These are phyloP conservation scores for Selaginella tamariscina DNA, from an alignment of 75 land plant species.

Conservation along the genomic window DNA sequence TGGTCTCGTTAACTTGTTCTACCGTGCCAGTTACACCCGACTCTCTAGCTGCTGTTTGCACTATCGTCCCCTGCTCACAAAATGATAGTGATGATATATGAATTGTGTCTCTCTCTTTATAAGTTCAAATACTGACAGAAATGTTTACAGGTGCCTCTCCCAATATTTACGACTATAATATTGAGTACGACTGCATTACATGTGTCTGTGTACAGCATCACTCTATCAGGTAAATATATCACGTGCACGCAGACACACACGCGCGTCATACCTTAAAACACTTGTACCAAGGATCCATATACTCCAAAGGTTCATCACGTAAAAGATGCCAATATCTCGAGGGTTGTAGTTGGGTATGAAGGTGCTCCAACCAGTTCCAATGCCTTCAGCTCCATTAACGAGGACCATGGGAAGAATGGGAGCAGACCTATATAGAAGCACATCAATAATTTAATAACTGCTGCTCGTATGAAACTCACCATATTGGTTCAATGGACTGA, in stretches of 20 bases:
- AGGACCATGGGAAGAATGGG: constrained; percentile 86
- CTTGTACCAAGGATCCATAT: constrained; percentile 97
- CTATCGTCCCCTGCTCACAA: constrained; percentile 84
- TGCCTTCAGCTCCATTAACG: constrained; percentile 98
- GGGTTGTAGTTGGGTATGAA: constrained; percentile 94
- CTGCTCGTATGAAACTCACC: constrained; percentile 53
- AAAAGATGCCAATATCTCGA: constrained; percentile 59
- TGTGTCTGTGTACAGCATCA: too few relatives aligned
- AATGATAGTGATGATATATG: too few relatives aligned
- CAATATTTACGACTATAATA: too few relatives aligned
- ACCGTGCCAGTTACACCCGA: constrained; percentile 53
- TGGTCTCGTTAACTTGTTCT: constrained; percentile 68
- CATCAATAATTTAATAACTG: too few relatives aligned
- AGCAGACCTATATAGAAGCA: too few relatives aligned
- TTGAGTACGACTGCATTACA: too few relatives aligned
- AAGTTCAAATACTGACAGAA: too few relatives aligned
- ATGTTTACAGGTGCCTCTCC: too few relatives aligned
- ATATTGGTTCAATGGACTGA: constrained; percentile 75
- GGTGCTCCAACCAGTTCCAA: constrained; percentile 99
- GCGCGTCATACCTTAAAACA: constrained; percentile 90
- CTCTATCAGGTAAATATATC: too few relatives aligned
- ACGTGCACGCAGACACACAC: too few relatives aligned
- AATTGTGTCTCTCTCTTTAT: too few relatives aligned
- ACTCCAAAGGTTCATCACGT: constrained; percentile 56
- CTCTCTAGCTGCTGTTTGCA: constrained; percentile 61